Evolutionary conservation across 495 filamentous ascomycete genomes (phyloP).

Genomic region (Niebla homalea): DNA sequence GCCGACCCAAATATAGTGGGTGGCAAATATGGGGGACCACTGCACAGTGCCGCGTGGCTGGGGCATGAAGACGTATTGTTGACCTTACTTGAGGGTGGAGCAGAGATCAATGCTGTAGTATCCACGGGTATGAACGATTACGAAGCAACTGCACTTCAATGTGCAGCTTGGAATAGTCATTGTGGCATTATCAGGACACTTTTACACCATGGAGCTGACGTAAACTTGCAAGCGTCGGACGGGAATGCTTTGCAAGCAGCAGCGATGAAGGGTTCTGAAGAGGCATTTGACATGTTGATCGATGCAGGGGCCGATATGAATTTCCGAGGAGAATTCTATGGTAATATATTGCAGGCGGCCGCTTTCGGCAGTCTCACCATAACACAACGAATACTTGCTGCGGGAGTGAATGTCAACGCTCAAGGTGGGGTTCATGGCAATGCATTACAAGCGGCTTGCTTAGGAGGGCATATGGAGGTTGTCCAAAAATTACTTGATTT

Average conservation of each 20-base stretch:
- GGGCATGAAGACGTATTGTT: neutral
- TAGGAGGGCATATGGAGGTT: neutral
- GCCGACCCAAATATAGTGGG: conserved; percentile 8
- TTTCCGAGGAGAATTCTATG: conserved; percentile 19
- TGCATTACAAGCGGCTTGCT: conserved; percentile 17
- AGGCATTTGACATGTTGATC: conserved; percentile 11
- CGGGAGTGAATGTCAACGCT: conserved; percentile 19
- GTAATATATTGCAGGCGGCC: neutral
- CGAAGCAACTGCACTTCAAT: no score
- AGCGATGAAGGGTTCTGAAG: conserved; percentile 1
- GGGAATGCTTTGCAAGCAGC: conserved; percentile 8
- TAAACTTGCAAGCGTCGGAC: neutral
- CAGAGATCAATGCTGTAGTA: no score
- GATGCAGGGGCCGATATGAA: conserved; percentile 17
- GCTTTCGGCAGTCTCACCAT: neutral
- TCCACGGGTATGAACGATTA: no score
- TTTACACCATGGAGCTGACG: conserved; percentile 10
- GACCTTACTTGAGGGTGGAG: no score
- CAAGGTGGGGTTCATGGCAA: conserved; percentile 11
- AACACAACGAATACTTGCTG: neutral
- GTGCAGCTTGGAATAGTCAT: neutral
- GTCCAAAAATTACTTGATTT: neutral
- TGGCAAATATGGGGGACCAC: neutral
- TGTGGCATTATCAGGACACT: conserved; percentile 4
- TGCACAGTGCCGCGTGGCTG: conserved; percentile 9